phyloP scores from a whole-genome alignment of 176 grass and related monocot species.

The Dendrocalamus sinicus region DNA sequence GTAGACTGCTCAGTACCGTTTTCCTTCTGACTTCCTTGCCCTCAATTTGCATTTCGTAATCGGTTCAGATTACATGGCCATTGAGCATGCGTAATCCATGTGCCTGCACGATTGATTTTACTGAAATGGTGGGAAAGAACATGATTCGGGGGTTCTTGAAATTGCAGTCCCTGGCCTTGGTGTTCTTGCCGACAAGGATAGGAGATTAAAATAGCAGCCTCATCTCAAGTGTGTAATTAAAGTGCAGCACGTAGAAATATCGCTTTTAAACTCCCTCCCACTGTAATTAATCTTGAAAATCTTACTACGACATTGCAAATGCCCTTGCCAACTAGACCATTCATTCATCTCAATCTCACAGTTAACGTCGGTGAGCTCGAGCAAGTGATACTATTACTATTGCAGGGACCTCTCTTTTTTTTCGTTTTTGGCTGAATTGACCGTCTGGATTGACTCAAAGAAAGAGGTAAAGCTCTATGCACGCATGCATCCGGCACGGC shows the following conservation, averaged over 20 bases:
- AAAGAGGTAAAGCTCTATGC: neutral
- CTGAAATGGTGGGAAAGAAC: slow-evolving; percentile 54
- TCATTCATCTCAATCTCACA: neutral
- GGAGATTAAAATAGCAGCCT: slow-evolving; percentile 43
- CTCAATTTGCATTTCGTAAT: neutral
- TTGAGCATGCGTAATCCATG: slow-evolving; percentile 37
- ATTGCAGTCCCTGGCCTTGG: neutral
- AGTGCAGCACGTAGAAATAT: slow-evolving; percentile 32
- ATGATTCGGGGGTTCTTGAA: slow-evolving; percentile 50
- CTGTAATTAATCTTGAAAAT: neutral
- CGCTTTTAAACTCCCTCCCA: neutral
- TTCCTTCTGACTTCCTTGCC: neutral
- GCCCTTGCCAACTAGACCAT: neutral
- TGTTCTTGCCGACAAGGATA: slow-evolving; percentile 22
- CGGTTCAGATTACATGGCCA: neutral
- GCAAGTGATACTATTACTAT: neutral
- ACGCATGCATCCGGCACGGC: slow-evolving; percentile 5
- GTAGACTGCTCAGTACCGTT: neutral
- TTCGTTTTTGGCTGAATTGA: neutral
- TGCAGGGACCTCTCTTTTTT: neutral
- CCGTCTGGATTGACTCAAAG: neutral
- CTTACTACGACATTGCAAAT: neutral
- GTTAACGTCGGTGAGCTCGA: neutral
- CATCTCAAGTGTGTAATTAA: slow-evolving; percentile 52
- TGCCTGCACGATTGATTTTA: neutral